These are phyloP conservation scores for Myriosclerotinia curreyana DNA, from an alignment of 2,329 filamentous ascomycete species.

Conservation along the genomic window DNA sequence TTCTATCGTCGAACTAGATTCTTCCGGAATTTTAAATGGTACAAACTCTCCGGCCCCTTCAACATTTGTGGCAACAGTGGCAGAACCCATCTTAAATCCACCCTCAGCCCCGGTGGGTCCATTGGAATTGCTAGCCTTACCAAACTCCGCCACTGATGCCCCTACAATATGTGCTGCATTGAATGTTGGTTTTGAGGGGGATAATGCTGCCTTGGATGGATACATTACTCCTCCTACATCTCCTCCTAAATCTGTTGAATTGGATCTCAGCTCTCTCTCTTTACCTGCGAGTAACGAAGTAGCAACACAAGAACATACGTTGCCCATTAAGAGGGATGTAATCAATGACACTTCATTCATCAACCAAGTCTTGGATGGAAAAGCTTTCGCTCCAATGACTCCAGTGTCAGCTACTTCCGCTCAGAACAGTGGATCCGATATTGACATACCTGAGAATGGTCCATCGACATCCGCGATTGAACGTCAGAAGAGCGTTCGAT, in stretches of 20 bases:
- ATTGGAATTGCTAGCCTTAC: constrained; percentile 50
- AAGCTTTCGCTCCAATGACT: neutral
- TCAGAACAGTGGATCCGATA: constrained; percentile 25
- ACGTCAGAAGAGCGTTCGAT: constrained; percentile 63
- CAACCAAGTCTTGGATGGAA: neutral
- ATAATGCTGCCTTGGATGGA: neutral
- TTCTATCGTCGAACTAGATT: constrained; percentile 17
- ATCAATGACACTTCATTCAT: neutral
- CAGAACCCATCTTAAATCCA: neutral
- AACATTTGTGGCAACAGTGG: neutral
- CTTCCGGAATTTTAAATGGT: neutral
- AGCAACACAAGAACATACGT: neutral
- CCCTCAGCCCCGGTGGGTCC: constrained; percentile 31
- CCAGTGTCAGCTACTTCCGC: constrained; percentile 14
- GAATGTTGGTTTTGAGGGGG: neutral
- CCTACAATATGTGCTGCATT: neutral
- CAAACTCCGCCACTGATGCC: constrained; percentile 42
- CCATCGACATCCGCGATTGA: constrained; percentile 39
- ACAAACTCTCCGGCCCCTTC: neutral
- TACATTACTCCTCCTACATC: too few species aligned
- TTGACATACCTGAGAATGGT: constrained; percentile 15
- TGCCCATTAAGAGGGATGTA: neutral
- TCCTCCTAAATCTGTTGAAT: neutral
- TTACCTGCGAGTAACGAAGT: neutral
- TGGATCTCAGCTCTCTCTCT: neutral